A percentile compares a stretch with the other conserved stretches of the same genome.
Conservation (phyloP, 495 filamentous ascomycete genomes). For the Hyaloscypha bicolor region DNA sequence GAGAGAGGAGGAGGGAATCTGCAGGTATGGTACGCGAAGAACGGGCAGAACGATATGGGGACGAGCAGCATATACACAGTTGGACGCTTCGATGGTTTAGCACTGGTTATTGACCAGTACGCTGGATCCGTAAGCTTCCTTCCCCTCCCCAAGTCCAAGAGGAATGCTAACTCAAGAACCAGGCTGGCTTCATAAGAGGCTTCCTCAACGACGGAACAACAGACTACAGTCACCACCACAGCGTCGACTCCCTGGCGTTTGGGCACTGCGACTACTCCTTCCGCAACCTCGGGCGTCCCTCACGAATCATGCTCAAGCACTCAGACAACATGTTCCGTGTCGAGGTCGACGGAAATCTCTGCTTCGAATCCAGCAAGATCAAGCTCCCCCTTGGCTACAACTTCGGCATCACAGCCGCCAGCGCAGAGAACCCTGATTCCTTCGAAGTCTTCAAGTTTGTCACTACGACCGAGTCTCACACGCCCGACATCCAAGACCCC, state of each 20-base stretch:
- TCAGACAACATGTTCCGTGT: constrained; percentile 67
- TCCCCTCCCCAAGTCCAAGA: constrained; percentile 15
- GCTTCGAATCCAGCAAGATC: constrained; percentile 83
- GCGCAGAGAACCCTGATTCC: constrained; percentile 88
- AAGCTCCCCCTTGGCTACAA: constrained; percentile 77
- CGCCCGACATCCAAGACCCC: constrained; percentile 30
- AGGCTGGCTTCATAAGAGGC: constrained; percentile 80
- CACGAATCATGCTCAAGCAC: constrained; percentile 73
- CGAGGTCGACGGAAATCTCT: constrained; percentile 76
- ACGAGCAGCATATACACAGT: constrained; percentile 80
- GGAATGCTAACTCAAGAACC: constrained; percentile 14
- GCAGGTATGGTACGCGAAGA: constrained; percentile 87
- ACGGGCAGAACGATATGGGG: constrained; percentile 65
- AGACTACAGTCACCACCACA: constrained; percentile 78
- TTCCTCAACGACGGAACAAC: constrained; percentile 91
- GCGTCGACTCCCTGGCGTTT: constrained; percentile 85
- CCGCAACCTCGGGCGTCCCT: constrained; percentile 85
- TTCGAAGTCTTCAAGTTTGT: constrained; percentile 92
- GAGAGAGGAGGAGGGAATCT: constrained; percentile 88
- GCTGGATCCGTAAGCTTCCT: constrained; percentile 61
- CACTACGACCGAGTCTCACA: constrained; percentile 53
- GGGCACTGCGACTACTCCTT: constrained; percentile 91
- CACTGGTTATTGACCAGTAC: constrained; percentile 83
- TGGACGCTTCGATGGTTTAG: constrained; percentile 82
- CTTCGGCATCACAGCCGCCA: constrained; percentile 85